These are phyloP conservation scores for Misopates orontium DNA, from an alignment of 257 asterid species.

Conservation along the genomic window DNA sequence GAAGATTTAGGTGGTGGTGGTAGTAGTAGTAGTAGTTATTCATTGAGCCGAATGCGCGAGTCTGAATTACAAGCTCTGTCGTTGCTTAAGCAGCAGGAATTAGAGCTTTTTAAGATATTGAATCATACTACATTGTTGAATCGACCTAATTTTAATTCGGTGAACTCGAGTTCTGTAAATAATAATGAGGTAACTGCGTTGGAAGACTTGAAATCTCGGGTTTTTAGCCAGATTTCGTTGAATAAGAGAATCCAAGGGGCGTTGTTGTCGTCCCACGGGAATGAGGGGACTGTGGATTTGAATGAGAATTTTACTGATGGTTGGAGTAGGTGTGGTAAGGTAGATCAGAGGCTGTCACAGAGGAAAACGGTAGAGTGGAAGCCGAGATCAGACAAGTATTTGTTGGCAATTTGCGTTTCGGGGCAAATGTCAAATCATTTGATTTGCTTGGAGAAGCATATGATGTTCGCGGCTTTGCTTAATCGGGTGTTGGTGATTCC, in stretches of 20 bases:
- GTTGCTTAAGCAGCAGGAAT: constrained; percentile 76
- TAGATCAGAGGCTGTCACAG: constrained; percentile 58
- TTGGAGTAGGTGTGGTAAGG: constrained; percentile 61
- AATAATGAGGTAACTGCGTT: constrained; percentile 21
- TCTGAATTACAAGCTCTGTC: constrained; percentile 71
- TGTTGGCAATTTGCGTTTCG: constrained; percentile 83
- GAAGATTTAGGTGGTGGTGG: constrained; percentile 28
- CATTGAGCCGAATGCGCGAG: constrained; percentile 71
- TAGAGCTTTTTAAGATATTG: constrained; percentile 71
- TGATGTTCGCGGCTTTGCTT: constrained; percentile 89
- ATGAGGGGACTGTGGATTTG: constrained; percentile 34
- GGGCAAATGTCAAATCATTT: constrained; percentile 98
- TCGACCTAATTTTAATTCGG: constrained; percentile 8
- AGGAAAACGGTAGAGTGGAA: constrained; percentile 83
- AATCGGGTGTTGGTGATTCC: constrained; percentile 82
- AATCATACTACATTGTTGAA: constrained; percentile 47
- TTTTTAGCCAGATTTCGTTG: constrained; percentile 64
- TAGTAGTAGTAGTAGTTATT: constrained; percentile 24
- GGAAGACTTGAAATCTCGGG: constrained; percentile 55
- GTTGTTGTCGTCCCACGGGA: constrained; percentile 69
- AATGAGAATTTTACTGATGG: constrained; percentile 54
- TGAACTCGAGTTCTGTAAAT: constrained; percentile 28
- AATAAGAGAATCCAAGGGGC: constrained; percentile 72
- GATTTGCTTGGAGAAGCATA: constrained; percentile 95
- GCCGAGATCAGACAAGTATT: constrained; percentile 70